Evolutionary conservation across 345 rosid species (phyloP), one percentile per base, ranked within the genome.

Genomic region (Bretschneidera sinensis): DNA sequence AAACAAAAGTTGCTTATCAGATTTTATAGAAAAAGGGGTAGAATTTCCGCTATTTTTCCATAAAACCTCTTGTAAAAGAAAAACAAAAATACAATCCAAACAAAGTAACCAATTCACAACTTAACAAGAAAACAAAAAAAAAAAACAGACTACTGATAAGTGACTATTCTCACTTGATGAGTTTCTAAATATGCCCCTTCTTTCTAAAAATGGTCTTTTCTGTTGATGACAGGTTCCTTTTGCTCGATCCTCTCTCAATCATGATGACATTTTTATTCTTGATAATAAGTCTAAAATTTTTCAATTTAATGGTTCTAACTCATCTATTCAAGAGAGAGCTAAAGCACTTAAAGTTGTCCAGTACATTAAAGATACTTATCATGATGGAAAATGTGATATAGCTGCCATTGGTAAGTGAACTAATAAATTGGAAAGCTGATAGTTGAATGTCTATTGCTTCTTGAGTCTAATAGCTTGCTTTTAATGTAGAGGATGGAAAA

Each of bases 291-390:
- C 86, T 6, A 95, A 88, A 64, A 83, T 95, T 57, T 95, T 95
- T 74, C 99, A 95, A 74, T 95, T 95, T 64, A 95, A 76, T 83
- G 99, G 99, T 64, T 86, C 96, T 34, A 86, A 86, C 52, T 88
- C 99, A 49, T 88, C 91, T 70, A 95, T 95, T 75, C 97, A 88
- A 83, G 99, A 95, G 76, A 88, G 99, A 72, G 98, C 98, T 57
- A 95, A 95, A 79, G 96, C 99, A 51, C 84, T 95, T 66, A 98
- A 88, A 76, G 99, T 88, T 67, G 99, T 91, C 57, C 98, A 95
- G 68, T 95, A 86, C 68, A 85, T 95, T 68, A 95, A 88, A 69
- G 98, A 95, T 74, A 85, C 91, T 63, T 86, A 85, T 69, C 99
- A 95, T 70, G 88, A 88, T 79, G 99, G 96, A 60, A 88, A 91